Evolutionary conservation across 768 basidiomycete genomes (phyloP), one percentile per base, ranked within the genome.

Genomic region (Rubroboletus satanas): DNA sequence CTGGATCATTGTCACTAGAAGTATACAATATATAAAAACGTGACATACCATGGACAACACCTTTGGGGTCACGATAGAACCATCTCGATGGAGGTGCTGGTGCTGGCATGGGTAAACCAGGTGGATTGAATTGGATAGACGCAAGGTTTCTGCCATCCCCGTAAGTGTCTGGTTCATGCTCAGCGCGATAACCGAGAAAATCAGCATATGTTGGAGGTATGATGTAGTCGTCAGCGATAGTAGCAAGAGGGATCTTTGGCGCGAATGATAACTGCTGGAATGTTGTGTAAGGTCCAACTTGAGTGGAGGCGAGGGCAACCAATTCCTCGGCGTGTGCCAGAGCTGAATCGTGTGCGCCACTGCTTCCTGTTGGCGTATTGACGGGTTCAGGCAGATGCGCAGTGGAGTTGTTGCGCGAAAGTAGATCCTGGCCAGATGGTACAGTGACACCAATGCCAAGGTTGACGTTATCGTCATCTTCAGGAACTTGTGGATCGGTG

Each of bases 251-350:
- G 62, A 96, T 91, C 48, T 80, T 85, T 10, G 93, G 93, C 4
- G 93, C 82, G 64, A 92, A 94, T 8, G 77, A 79, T 15, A 96
- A 75, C 72, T 96, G 93, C 66, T 94, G 93, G 74, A 96, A 95
- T 7, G 91, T 94, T 18, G 89, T 91, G 67, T 94, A 96, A 31
- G 91, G 83, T 18, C 90, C 88, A 71, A 85, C 83, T 52, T 87
- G 84, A 8, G 86, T 78, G 3, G 84, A 83, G 36, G 86, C 83
- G 8, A 89, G 73, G 12, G 85, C 76, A 3, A 85, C 69, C 18
- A 89, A 70, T 65, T 92, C 90, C 55, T 92, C 90, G 1, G 81
- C 71, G 15, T 80, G 78, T 4, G 79, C 70, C 18, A 76, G 65
- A 17, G 76, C 68, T 14, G 60, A 55, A 54, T 76, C 77, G 10